Evolutionary conservation across 805 yeast genomes (phyloP).

Genomic region (Yamadazyma kitorensis): DNA sequence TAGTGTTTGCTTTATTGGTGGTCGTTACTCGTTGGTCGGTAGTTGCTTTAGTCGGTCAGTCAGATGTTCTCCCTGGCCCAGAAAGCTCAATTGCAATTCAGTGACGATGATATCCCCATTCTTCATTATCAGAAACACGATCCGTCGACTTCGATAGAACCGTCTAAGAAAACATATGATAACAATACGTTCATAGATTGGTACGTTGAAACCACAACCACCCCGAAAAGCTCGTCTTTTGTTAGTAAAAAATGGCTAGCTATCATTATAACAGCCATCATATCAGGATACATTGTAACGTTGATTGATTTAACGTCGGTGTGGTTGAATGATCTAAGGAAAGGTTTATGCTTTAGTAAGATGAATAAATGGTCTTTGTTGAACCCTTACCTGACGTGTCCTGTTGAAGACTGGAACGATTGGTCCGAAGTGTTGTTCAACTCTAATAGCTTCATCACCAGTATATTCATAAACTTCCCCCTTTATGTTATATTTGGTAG

Average conservation of each 20-base stretch:
- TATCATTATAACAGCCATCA: constrained; percentile 42
- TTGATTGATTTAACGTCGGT: constrained; percentile 48
- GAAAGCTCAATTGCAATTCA: too few species aligned
- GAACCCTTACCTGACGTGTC: constrained; percentile 43
- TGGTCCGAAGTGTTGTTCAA: constrained; percentile 33
- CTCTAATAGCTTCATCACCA: constrained; percentile 17
- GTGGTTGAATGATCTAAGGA: constrained; percentile 50
- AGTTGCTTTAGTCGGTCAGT: too few species aligned
- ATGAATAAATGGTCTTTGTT: constrained; percentile 39
- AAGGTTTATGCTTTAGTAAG: constrained; percentile 47
- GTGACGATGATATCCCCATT: constrained; percentile 7
- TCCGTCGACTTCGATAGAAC: background rate
- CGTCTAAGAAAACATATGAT: constrained; percentile 22
- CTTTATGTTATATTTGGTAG: constrained; percentile 30
- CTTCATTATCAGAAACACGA: constrained; percentile 5
- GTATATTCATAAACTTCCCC: constrained; percentile 31
- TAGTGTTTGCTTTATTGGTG: too few species aligned
- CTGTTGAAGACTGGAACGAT: constrained; percentile 36
- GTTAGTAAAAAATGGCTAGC: constrained; percentile 45
- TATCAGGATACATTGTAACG: constrained; percentile 49
- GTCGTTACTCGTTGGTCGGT: too few species aligned
- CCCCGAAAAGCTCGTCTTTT: constrained; percentile 13
- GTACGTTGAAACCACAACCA: constrained; percentile 41
- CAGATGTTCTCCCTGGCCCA: too few species aligned
- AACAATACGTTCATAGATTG: constrained; percentile 50